These are phyloP conservation scores for Biancaea sappan DNA, from an alignment of 306 rosid species.

Conservation along the genomic window DNA sequence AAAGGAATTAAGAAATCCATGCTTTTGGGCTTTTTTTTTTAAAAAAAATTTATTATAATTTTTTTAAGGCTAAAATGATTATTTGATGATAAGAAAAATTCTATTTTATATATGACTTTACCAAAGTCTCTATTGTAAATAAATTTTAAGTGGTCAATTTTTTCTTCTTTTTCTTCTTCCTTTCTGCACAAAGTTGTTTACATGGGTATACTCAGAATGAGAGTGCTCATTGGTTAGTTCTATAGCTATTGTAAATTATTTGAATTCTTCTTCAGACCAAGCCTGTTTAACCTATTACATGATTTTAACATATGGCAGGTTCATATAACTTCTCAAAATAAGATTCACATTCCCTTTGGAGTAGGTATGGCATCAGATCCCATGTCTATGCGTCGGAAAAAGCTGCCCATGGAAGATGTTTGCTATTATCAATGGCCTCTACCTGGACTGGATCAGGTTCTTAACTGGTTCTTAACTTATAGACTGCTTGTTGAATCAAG, in stretches of 20 bases:
- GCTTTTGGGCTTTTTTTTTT: neutral
- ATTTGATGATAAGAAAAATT: conserved; percentile 5
- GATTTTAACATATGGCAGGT: conserved; percentile 60
- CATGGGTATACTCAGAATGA: conserved; percentile 14
- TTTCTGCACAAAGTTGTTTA: conserved; percentile 10
- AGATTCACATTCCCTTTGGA: conserved; percentile 73
- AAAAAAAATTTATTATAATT: too few relatives aligned
- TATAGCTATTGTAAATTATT: conserved; percentile 5
- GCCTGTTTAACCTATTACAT: conserved; percentile 14
- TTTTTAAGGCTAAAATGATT: conserved; percentile 8
- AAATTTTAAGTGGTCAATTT: conserved; percentile 1
- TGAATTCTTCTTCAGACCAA: conserved; percentile 8
- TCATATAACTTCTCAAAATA: conserved; percentile 66
- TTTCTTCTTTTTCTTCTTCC: neutral
- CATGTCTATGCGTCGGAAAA: conserved; percentile 89
- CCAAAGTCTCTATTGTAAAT: conserved; percentile 1
- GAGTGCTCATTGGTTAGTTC: conserved; percentile 23
- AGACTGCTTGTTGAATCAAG: conserved; percentile 18
- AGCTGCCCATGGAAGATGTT: conserved; percentile 93
- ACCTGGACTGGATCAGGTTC: conserved; percentile 87
- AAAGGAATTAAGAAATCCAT: neutral
- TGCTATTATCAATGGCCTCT: conserved; percentile 95
- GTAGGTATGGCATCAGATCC: conserved; percentile 96
- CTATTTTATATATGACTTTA: neutral
- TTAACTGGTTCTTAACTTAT: too few relatives aligned